Evolutionary conservation across 306 rosid species (phyloP).

Genomic region (Inga laurina): DNA sequence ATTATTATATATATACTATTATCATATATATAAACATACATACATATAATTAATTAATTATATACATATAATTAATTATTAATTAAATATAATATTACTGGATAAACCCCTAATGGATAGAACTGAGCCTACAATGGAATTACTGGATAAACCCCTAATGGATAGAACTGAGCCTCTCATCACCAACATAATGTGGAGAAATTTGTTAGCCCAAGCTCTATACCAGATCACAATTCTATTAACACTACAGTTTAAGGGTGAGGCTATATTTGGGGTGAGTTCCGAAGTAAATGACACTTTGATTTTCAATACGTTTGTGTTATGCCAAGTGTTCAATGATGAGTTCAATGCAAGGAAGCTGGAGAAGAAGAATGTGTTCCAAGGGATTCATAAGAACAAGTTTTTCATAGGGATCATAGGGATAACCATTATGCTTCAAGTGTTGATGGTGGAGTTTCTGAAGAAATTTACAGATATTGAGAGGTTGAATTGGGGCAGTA

Average conservation of each 20-base stretch:
- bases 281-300: constrained; percentile 25
- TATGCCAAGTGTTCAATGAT: constrained; percentile 24
- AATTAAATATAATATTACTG: too few relatives aligned
- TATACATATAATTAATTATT: too few relatives aligned
- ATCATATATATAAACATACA: too few relatives aligned
- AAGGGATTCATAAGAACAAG: constrained; percentile 27
- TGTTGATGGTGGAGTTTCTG: constrained; percentile 29
- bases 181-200: constrained; percentile 36
- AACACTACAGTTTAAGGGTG: constrained; percentile 23
- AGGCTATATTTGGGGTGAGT: constrained; percentile 22
- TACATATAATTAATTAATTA: too few relatives aligned
- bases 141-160: constrained; percentile 1
- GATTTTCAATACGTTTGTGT: constrained; percentile 30
- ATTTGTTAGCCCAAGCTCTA: constrained; percentile 26
- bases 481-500: constrained; percentile 34
- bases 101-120: too few relatives aligned
- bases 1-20: too few relatives aligned
- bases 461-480: constrained; percentile 33
- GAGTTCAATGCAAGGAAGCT: constrained; percentile 29
- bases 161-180: constrained; percentile 26
- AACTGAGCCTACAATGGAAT: constrained; percentile 25
- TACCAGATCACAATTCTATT: constrained; percentile 23
- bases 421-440: constrained; percentile 26
- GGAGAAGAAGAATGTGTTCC: constrained; percentile 34
- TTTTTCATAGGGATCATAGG: constrained; percentile 24